Evolutionary conservation across 352 stramenopile species (phyloP).

Genomic region (Phytopythium cucurbitacearum): DNA sequence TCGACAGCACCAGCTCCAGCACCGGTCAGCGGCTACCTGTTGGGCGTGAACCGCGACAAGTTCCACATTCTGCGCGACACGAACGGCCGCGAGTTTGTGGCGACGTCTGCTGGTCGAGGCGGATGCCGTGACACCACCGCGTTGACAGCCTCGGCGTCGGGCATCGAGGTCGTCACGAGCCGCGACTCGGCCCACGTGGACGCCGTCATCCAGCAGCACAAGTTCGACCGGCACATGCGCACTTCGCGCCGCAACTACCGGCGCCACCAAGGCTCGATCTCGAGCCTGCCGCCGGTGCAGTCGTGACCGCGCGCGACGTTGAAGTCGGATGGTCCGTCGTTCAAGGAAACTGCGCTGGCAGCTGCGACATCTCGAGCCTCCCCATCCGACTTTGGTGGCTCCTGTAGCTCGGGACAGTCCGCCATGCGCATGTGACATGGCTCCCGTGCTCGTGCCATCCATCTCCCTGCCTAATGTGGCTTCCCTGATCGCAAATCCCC

Average conservation of each 20-base stretch:
- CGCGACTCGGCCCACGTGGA: conserved; percentile 28
- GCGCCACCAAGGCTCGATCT: conserved; percentile 15
- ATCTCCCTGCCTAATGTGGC: no score
- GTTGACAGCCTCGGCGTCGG: background rate
- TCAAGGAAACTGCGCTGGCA: no score
- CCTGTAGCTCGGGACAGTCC: no score
- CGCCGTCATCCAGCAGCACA: conserved; percentile 38
- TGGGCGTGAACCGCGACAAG: conserved; percentile 5
- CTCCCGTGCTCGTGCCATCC: no score
- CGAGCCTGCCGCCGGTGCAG: conserved; percentile 29
- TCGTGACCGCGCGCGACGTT: background rate
- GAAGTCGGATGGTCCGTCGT: background rate
- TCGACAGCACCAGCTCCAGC: background rate
- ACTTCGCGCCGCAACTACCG: conserved; percentile 54
- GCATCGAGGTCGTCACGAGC: background rate
- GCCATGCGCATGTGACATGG: no score
- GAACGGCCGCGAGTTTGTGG: conserved; percentile 1
- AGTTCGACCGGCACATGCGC: conserved; percentile 75
- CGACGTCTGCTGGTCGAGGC: background rate
- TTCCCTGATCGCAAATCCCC: no score
- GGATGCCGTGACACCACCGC: no score
- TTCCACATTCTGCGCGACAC: conserved; percentile 6
- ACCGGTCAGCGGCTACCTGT: background rate
- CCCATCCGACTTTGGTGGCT: no score
- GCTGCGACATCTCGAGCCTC: no score